A percentile compares a stretch with the other conserved stretches of the same genome.
These are phyloP conservation scores for Populus tremula DNA, from an alignment of 345 rosid species.

Conservation along the genomic window DNA sequence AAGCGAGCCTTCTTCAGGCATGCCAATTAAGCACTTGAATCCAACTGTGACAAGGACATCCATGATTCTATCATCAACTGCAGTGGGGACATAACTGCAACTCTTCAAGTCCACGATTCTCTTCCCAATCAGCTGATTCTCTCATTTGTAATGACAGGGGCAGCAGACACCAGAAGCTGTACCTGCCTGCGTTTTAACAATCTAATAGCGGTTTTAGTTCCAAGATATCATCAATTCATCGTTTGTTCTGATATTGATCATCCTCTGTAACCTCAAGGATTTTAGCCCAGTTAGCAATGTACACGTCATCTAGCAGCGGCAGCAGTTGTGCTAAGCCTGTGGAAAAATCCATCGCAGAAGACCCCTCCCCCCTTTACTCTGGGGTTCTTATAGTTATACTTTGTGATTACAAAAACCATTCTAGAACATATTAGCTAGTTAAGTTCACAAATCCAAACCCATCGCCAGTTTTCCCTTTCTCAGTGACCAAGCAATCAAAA, in stretches of 20 bases:
- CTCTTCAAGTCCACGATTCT: not conserved
- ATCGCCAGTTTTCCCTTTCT: too few relatives aligned
- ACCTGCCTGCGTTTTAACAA: not conserved
- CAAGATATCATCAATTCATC: not conserved
- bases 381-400: too few relatives aligned
- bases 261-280: not conserved
- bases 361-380: not conserved
- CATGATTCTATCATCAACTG: not conserved
- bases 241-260: not conserved
- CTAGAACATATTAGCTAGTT: too few relatives aligned
- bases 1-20: slow-evolving; percentile 24
- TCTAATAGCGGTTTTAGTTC: not conserved
- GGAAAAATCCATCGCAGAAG: not conserved
- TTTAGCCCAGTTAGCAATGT: not conserved
- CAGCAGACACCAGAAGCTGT: not conserved
- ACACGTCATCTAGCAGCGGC: not conserved
- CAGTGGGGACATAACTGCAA: too few relatives aligned
- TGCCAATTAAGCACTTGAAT: slow-evolving; percentile 32
- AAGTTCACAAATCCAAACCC: too few relatives aligned
- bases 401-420: too few relatives aligned
- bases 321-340: not conserved
- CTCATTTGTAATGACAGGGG: not conserved
- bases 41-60: not conserved
- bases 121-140: not conserved
- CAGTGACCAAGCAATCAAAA: too few relatives aligned